A percentile compares a stretch with the other conserved stretches of the same genome.
Evolutionary conservation across 78 protist genomes (phyloP).

Genomic region (Polysphondylium violaceum): DNA sequence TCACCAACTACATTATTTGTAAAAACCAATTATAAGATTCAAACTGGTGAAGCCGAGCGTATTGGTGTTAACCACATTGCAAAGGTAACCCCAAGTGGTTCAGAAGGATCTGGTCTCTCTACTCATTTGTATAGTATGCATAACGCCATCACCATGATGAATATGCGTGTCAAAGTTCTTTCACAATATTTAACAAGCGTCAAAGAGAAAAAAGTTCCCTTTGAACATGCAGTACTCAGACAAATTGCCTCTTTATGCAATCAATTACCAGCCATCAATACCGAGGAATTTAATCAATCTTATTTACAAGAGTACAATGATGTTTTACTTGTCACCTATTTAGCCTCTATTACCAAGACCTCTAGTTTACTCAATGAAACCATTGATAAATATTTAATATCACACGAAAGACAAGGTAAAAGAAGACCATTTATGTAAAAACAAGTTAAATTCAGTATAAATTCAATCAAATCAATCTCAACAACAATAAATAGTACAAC

Average conservation of each 20-base stretch:
- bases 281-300: slow-evolving; percentile 15
- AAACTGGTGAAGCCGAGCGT: slow-evolving; percentile 88
- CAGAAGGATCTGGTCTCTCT: slow-evolving; percentile 72
- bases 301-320: slow-evolving; percentile 87
- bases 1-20: slow-evolving; percentile 73
- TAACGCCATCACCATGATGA: slow-evolving; percentile 85
- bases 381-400: slow-evolving; percentile 85
- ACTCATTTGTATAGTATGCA: slow-evolving; percentile 74
- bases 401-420: slow-evolving; percentile 83
- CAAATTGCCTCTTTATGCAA: slow-evolving; percentile 78
- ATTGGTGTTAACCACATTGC: slow-evolving; percentile 91
- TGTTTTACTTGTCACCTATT: slow-evolving; percentile 86
- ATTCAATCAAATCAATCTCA: no score
- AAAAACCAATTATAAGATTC: slow-evolving; percentile 64
- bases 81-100: slow-evolving; percentile 72
- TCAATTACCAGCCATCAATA: slow-evolving; percentile 83
- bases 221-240: slow-evolving; percentile 77
- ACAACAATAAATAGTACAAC: no score
- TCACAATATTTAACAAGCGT: slow-evolving; percentile 65
- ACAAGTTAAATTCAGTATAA: neutral
- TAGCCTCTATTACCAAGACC: slow-evolving; percentile 88
- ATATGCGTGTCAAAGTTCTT: slow-evolving; percentile 67
- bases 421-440: slow-evolving; percentile 44
- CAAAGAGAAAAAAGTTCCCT: slow-evolving; percentile 56
- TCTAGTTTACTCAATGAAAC: slow-evolving; percentile 84